These are phyloP conservation scores for Amaranthus hypochondriacus DNA, from an alignment of 148 eudicot genomes.

Conservation along the genomic window DNA sequence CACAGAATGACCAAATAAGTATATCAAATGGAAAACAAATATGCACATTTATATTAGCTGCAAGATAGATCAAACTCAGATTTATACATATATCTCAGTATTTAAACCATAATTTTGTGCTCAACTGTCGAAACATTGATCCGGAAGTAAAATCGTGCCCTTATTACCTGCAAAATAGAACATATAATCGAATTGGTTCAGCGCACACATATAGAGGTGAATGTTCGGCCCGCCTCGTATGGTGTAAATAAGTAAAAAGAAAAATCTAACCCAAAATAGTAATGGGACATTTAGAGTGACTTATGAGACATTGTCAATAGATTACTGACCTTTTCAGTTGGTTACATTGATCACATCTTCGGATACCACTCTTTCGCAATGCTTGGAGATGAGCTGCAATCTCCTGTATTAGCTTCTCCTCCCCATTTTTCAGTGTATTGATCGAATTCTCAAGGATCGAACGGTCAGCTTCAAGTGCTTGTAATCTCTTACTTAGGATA, in stretches of 20 bases:
- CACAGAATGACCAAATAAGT: neutral
- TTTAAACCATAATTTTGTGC: neutral
- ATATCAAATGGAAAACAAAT: slow-evolving; percentile 1
- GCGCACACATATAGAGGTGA: too few relatives aligned
- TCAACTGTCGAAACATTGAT: neutral
- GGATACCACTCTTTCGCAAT: slow-evolving; percentile 36
- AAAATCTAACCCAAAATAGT: neutral
- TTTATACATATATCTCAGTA: neutral
- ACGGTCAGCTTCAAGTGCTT: slow-evolving; percentile 47
- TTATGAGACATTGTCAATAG: neutral
- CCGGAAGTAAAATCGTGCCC: too few relatives aligned
- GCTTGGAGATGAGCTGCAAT: slow-evolving; percentile 45
- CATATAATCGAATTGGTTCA: too few relatives aligned
- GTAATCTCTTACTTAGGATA: slow-evolving; percentile 38
- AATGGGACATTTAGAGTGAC: neutral
- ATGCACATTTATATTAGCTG: slow-evolving; percentile 6
- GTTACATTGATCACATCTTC: slow-evolving; percentile 21
- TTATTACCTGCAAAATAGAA: too few relatives aligned
- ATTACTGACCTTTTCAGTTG: slow-evolving; percentile 18
- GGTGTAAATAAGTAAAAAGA: neutral
- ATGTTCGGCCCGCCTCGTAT: too few relatives aligned
- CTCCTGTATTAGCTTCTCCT: slow-evolving; percentile 43
- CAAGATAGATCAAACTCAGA: slow-evolving; percentile 5
- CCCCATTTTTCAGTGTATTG: slow-evolving; percentile 35
- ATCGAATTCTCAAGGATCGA: slow-evolving; percentile 39